phyloP scores from a whole-genome alignment of 768 basidiomycete genomes.

The Calocera viscosa region DNA sequence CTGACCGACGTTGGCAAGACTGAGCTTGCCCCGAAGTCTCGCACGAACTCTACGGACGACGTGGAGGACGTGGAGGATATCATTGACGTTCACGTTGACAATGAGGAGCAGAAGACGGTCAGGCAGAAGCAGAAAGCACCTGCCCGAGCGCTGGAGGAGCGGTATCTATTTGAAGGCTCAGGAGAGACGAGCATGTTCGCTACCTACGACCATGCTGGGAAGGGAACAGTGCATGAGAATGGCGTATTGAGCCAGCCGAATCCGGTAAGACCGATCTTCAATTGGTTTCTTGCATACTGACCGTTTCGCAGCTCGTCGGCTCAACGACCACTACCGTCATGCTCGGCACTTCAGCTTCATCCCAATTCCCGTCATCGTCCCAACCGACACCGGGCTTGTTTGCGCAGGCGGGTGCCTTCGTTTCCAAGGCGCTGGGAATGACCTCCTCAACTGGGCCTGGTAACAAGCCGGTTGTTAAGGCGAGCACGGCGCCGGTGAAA shows the following conservation, averaged over 20 bases:
- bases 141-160: slow-evolving; percentile 4
- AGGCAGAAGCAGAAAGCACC: background rate
- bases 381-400: slow-evolving; percentile 40
- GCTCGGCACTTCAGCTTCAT: background rate
- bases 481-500: slow-evolving; percentile 57
- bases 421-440: slow-evolving; percentile 49
- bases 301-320: too few relatives aligned
- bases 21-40: background rate
- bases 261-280: background rate
- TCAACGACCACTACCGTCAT: background rate
- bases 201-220: too few relatives aligned
- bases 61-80: slow-evolving; percentile 10
- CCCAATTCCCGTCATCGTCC: background rate
- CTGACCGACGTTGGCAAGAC: background rate
- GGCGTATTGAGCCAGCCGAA: slow-evolving; percentile 11
- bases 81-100: background rate
- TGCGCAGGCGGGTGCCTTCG: slow-evolving; percentile 54
- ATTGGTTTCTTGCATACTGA: too few relatives aligned
- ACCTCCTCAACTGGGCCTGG: slow-evolving; percentile 19
- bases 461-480: slow-evolving; percentile 41
- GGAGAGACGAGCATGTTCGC: slow-evolving; percentile 8
- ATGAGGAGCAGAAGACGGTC: slow-evolving; percentile 5
- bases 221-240: background rate
- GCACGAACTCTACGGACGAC: slow-evolving; percentile 10
- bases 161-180: slow-evolving; percentile 9